Evolutionary conservation across 2,329 filamentous ascomycete species (phyloP).

Genomic region (Aspergillus clavatus): DNA sequence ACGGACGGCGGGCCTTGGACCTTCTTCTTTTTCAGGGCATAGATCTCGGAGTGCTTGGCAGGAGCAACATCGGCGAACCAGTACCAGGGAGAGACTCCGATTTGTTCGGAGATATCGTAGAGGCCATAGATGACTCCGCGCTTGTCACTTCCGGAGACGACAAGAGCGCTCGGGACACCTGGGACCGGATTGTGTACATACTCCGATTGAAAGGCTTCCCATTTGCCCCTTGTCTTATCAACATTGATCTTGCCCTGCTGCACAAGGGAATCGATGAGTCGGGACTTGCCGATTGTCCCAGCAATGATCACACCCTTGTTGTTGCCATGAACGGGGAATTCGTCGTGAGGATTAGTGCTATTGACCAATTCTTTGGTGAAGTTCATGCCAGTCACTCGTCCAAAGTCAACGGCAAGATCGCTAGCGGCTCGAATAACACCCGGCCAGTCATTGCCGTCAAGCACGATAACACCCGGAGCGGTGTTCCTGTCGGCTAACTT

Average conservation of each 20-base stretch:
- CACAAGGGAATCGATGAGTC: constrained; percentile 56
- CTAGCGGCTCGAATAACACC: constrained; percentile 64
- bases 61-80: constrained; percentile 62
- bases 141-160: constrained; percentile 64
- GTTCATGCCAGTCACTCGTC: constrained; percentile 63
- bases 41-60: constrained; percentile 51
- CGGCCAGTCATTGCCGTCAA: constrained; percentile 59
- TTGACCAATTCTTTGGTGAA: constrained; percentile 53
- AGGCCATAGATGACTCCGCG: constrained; percentile 65
- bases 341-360: constrained; percentile 39
- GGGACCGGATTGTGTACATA: constrained; percentile 55
- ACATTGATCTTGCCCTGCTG: constrained; percentile 54
- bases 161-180: constrained; percentile 55
- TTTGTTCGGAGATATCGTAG: constrained; percentile 68
- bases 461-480: constrained; percentile 39
- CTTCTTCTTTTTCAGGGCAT: constrained; percentile 51
- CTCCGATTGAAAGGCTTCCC: constrained; percentile 63
- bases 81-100: constrained; percentile 67
- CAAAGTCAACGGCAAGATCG: constrained; percentile 65
- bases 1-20: constrained; percentile 57
- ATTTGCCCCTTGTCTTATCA: constrained; percentile 55
- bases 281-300: constrained; percentile 63
- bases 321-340: constrained; percentile 26
- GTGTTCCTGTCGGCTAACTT: not conserved
- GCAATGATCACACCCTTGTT: constrained; percentile 57